A percentile compares a stretch with the other conserved stretches of the same genome.
These are phyloP conservation scores for Mucuna pruriens DNA, from an alignment of 306 rosid genomes.

Conservation along the genomic window DNA sequence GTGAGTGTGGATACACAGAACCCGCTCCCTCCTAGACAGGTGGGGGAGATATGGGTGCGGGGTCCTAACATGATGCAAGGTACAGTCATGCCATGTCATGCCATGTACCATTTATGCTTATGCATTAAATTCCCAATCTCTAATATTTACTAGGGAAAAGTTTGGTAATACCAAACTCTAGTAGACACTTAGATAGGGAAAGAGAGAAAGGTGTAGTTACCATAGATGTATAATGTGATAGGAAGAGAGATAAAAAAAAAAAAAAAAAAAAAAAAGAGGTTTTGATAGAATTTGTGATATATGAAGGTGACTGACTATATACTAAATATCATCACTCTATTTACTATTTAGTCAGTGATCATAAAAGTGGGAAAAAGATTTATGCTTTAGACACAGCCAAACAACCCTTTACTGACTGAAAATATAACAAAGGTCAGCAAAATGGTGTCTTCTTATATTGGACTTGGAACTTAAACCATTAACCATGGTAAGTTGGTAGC, in stretches of 20 bases:
- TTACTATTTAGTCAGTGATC: not conserved
- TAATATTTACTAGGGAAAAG: not conserved
- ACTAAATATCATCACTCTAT: too few species aligned
- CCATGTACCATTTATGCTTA: not conserved
- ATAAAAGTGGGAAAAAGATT: not conserved
- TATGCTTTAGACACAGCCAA: not conserved
- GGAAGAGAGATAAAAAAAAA: too few species aligned
- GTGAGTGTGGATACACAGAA: conserved; percentile 62
- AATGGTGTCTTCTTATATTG: not conserved
- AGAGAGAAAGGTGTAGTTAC: too few species aligned
- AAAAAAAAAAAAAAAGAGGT: too few species aligned
- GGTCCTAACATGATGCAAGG: conserved; percentile 90
- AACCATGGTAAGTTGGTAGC: not conserved
- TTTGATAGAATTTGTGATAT: too few species aligned
- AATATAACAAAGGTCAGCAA: too few species aligned
- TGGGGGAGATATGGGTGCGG: conserved; percentile 83
- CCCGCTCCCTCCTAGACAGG: conserved; percentile 74
- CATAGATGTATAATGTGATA: too few species aligned
- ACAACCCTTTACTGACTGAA: not conserved
- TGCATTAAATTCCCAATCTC: not conserved
- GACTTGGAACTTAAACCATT: not conserved
- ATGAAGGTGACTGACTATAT: too few species aligned
- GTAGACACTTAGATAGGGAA: too few species aligned
- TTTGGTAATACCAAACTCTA: too few species aligned
- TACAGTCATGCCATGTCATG: conserved; percentile 32